A percentile compares a stretch with the other conserved stretches of the same genome.
Evolutionary conservation across 352 stramenopile genomes (phyloP).

Genomic region (Globisporangium parvum): DNA sequence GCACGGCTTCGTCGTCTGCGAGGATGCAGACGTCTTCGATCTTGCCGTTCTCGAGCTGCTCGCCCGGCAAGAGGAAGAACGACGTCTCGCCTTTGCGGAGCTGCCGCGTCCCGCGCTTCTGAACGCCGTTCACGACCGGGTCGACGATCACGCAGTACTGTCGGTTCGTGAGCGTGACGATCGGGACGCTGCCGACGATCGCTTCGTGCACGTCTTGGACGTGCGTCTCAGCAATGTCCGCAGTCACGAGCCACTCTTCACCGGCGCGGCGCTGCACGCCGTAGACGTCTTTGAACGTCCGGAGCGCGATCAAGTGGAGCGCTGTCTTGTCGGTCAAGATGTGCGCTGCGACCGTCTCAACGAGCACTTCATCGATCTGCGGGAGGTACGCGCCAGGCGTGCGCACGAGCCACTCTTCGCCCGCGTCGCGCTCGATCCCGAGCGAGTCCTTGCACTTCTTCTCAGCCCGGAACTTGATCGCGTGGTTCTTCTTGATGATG

Average conservation of each 20-base stretch:
- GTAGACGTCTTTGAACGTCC: conserved; percentile 77
- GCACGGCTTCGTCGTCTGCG: conserved; percentile 73
- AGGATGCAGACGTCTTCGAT: conserved; percentile 67
- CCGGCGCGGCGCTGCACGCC: conserved; percentile 58
- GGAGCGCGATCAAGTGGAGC: conserved; percentile 55
- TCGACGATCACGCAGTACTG: conserved; percentile 82
- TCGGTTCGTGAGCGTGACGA: conserved; percentile 70
- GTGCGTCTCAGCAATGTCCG: conserved; percentile 66
- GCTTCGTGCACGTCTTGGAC: conserved; percentile 76
- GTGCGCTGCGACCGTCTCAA: conserved; percentile 51
- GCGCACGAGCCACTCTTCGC: conserved; percentile 78
- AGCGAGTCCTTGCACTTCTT: conserved; percentile 77
- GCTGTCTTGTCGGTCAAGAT: conserved; percentile 62
- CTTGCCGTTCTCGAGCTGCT: conserved; percentile 48
- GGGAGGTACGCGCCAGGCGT: conserved; percentile 65
- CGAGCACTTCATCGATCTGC: conserved; percentile 66
- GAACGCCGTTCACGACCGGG: conserved; percentile 53
- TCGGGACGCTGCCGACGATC: conserved; percentile 47
- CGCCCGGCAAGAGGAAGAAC: conserved; percentile 69
- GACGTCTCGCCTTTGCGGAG: conserved; percentile 61
- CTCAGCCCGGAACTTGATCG: conserved; percentile 72
- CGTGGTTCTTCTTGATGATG: conserved; percentile 76
- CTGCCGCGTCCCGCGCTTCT: conserved; percentile 66
- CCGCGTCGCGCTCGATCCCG: conserved; percentile 49
- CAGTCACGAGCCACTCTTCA: conserved; percentile 76